These are phyloP conservation scores for Ogataea dorogensis DNA, from an alignment of 805 yeast species.

Conservation along the genomic window DNA sequence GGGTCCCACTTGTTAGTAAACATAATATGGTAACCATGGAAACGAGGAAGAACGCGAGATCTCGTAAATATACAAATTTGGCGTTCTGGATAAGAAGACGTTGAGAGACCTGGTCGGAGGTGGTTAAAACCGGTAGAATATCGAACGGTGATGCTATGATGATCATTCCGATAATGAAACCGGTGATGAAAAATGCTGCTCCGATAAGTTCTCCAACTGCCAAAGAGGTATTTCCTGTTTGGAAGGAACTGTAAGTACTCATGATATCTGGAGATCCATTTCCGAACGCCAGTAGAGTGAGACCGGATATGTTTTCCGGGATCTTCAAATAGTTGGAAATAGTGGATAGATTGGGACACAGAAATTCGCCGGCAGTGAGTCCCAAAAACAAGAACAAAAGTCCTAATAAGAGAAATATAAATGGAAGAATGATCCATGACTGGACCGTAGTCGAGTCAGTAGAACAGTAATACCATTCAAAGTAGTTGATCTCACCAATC, in stretches of 20 bases:
- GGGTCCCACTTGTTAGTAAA: conserved; percentile 49
- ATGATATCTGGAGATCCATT: conserved; percentile 91
- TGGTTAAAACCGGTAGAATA: conserved; percentile 34
- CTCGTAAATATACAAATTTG: conserved; percentile 55
- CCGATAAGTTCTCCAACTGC: conserved; percentile 93
- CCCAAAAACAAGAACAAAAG: conserved; percentile 67
- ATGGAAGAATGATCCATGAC: conserved; percentile 24
- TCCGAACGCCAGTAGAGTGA: conserved; percentile 86
- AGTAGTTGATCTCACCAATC: conserved; percentile 31
- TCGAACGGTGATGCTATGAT: conserved; percentile 64
- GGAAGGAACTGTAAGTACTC: conserved; percentile 80
- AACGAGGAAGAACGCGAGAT: conserved; percentile 54
- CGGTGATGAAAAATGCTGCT: conserved; percentile 77
- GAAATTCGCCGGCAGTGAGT: conserved; percentile 74
- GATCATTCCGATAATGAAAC: conserved; percentile 79
- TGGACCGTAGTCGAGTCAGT: conserved; percentile 13
- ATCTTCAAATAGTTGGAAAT: conserved; percentile 62
- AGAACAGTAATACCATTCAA: conserved; percentile 33
- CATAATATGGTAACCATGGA: conserved; percentile 49
- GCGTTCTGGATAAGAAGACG: conserved; percentile 30
- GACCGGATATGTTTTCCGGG: conserved; percentile 81
- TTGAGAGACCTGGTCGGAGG: conserved; percentile 10
- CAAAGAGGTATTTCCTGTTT: conserved; percentile 61
- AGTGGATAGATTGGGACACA: conserved; percentile 78
- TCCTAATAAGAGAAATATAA: conserved; percentile 22